A percentile compares a stretch with the other conserved stretches of the same genome.
These are phyloP conservation scores for Yamadazyma takamatsuzukensis DNA, from an alignment of 805 yeast species.

Conservation along the genomic window DNA sequence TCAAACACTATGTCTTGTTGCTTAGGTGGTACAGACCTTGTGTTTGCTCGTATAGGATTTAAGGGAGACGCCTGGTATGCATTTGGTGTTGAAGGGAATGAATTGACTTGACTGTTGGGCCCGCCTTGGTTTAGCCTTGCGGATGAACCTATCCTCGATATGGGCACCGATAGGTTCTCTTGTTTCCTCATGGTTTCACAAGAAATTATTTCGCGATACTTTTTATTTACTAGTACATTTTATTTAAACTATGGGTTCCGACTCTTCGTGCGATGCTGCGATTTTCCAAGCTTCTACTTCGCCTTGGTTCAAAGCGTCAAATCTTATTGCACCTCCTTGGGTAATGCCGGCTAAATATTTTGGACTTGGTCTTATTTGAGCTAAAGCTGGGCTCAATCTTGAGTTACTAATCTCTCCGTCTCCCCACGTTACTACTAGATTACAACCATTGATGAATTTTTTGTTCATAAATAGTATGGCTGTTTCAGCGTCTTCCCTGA, in stretches of 20 bases:
- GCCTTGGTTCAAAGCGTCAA: too few species aligned
- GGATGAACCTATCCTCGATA: constrained; percentile 34
- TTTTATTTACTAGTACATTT: too few species aligned
- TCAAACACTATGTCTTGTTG: constrained; percentile 20
- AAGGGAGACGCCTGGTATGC: constrained; percentile 35
- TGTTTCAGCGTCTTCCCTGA: constrained; percentile 32
- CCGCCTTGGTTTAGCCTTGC: constrained; percentile 25
- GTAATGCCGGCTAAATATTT: background rate
- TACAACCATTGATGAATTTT: constrained; percentile 22
- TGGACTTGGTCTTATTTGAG: background rate
- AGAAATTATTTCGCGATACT: too few species aligned
- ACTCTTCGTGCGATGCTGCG: too few species aligned
- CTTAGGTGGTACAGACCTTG: constrained; percentile 13
- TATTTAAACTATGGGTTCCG: too few species aligned
- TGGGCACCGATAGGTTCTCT: constrained; percentile 24
- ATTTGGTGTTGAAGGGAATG: constrained; percentile 27
- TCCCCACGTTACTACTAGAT: constrained; percentile 32
- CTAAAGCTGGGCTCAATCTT: background rate
- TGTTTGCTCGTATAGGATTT: constrained; percentile 32
- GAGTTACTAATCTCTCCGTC: background rate
- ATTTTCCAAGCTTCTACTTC: too few species aligned
- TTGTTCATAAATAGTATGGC: constrained; percentile 36
- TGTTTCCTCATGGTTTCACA: constrained; percentile 7
- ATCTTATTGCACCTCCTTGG: too few species aligned
- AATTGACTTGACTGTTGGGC: constrained; percentile 10